Base-by-base conservation (phyloP, 2,329 filamentous ascomycete species). In the Beauveria scarabaeidicola region DNA sequence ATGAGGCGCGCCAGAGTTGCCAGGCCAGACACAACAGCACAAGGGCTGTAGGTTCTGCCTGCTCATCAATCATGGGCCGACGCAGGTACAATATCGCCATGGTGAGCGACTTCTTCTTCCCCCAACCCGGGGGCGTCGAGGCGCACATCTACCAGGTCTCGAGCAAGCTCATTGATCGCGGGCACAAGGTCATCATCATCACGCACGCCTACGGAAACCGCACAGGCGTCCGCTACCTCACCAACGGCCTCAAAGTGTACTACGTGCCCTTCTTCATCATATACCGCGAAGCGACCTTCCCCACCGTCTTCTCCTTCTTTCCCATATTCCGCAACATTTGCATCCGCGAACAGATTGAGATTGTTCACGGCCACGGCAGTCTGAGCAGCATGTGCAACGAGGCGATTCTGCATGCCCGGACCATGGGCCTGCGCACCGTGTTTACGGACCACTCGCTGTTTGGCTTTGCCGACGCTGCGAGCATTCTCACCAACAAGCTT, bases 51-150 rank as follows among this genome's bases (percentile, higher is more conserved):
- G 56, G n/a, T n/a, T n/a, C 60, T 29, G 27, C 32, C 7, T 48
- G 36, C 61, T 40, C 29, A 52, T 57, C 72, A 74, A 66, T 6
- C 59, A 83, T 81, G 75, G 73, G 78, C 66, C 80, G 77, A 66
- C 78, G 78, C 64, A 83, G 81, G 36, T 87, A 86, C 73, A 87
- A 85, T 69, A 87, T 87, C 75, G 85, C 84, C 63, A 99, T 99
- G 94, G 90, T 97, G 73, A 92, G 93, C 82, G 94, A 99, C 80
- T 97, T 96, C 82, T 99, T 99, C 86, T 99, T 95, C 72, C 94
- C 94, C 15, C 93, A 97, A 70, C 93, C 94, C 56, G 92, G 94
- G 70, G 94, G 94, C 67, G 86, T 99, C 65, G 94, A 99, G 77
- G 96, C 91, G 74, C 94, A 99, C 75, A 97, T 99, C 68, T 99